Conservation (phyloP, 106 monocot species). For the Triglochin maritima region DNA sequence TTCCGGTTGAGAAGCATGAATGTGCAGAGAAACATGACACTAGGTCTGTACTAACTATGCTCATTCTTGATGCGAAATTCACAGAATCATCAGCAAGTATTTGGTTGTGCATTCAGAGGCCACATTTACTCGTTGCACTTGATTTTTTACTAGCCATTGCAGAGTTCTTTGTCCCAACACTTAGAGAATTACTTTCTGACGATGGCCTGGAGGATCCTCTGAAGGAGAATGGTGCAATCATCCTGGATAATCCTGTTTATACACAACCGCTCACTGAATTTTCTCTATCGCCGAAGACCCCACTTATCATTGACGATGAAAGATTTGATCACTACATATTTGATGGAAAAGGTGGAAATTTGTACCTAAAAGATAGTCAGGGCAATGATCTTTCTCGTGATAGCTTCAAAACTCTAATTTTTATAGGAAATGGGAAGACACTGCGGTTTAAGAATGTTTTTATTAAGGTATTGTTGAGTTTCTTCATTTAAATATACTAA, state of each 20-base stretch:
- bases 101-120: constrained; percentile 70
- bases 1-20: constrained; percentile 12
- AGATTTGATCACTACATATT: constrained; percentile 78
- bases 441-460: constrained; percentile 85
- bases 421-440: constrained; percentile 67
- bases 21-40: constrained; percentile 14
- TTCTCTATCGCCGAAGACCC: constrained; percentile 63
- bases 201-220: constrained; percentile 43
- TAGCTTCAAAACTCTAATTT: constrained; percentile 47
- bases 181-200: constrained; percentile 55
- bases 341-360: constrained; percentile 90
- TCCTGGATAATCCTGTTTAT: constrained; percentile 60
- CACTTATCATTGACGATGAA: constrained; percentile 74
- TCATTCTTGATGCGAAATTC: constrained; percentile 79
- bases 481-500: background rate
- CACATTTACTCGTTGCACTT: constrained; percentile 86
- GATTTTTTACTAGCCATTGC: constrained; percentile 71
- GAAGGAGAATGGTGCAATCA: constrained; percentile 31
- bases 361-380: constrained; percentile 43
- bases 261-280: constrained; percentile 42
- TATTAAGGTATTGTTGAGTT: constrained; percentile 46
- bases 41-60: constrained; percentile 63
- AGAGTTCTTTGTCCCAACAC: constrained; percentile 85
- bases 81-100: constrained; percentile 42
- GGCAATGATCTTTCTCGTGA: constrained; percentile 35